phyloP scores from a whole-genome alignment of 2,329 filamentous ascomycete genomes.

The Aspergillus pseudoglaucus region DNA sequence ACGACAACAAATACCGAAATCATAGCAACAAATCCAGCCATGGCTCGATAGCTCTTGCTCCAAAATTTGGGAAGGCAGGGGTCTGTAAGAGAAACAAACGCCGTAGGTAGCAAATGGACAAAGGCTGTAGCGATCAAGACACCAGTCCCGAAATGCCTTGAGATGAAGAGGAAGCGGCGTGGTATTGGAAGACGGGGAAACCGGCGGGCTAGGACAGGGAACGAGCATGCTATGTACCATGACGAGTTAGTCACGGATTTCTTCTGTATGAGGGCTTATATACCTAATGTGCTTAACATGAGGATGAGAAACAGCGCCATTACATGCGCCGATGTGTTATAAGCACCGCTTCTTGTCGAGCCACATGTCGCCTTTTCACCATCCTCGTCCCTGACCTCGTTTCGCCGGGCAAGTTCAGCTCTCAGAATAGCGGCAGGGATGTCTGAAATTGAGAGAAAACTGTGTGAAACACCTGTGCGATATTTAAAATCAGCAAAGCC shows the following conservation, averaged over 20 bases:
- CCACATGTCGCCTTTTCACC: constrained; percentile 28
- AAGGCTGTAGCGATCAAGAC: constrained; percentile 54
- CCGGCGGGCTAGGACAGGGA: constrained; percentile 54
- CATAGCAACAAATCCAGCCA: constrained; percentile 79
- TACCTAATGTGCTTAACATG: constrained; percentile 42
- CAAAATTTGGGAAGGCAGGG: constrained; percentile 70
- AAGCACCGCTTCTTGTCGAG: constrained; percentile 35
- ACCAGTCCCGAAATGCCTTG: constrained; percentile 53
- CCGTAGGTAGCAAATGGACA: constrained; percentile 56
- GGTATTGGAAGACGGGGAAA: constrained; percentile 57
- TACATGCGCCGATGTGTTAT: constrained; percentile 62
- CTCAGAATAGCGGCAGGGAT: constrained; percentile 28
- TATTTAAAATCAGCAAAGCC: background rate
- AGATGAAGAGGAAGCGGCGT: constrained; percentile 53
- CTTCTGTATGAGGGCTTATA: constrained; percentile 1
- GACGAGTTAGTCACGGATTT: constrained; percentile 3
- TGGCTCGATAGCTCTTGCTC: constrained; percentile 69
- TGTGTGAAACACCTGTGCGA: constrained; percentile 13
- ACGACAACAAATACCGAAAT: constrained; percentile 74
- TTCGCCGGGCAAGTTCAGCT: constrained; percentile 26
- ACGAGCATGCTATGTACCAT: constrained; percentile 47
- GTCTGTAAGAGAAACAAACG: constrained; percentile 55
- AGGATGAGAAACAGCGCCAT: constrained; percentile 63
- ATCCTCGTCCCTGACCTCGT: constrained; percentile 11
- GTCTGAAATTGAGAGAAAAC: constrained; percentile 19